These are phyloP conservation scores for Crepidotus variabilis DNA, from an alignment of 768 basidiomycete species.

Conservation along the genomic window DNA sequence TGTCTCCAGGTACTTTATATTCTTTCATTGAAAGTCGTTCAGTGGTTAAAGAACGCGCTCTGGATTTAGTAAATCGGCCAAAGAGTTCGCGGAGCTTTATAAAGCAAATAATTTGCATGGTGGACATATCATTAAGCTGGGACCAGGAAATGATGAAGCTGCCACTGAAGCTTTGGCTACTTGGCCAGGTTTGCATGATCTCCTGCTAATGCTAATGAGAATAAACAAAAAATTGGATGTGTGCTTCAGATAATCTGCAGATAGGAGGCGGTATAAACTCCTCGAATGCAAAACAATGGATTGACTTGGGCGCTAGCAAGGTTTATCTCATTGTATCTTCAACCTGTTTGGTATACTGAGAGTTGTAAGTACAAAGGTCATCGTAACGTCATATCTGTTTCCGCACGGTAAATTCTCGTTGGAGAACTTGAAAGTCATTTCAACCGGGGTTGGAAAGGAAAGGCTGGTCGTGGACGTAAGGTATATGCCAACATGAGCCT, in stretches of 20 bases:
- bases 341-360: constrained; percentile 1
- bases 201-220: no score
- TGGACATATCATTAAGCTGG: constrained; percentile 96
- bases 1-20: constrained; percentile 66
- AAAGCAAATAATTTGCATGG: constrained; percentile 64
- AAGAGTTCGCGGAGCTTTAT: constrained; percentile 80
- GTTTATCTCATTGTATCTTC: constrained; percentile 24
- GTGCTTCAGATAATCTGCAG: constrained; percentile 48
- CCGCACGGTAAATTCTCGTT: constrained; percentile 77
- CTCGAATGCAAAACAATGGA: constrained; percentile 78
- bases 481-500: constrained; percentile 34
- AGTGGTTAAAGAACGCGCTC: not conserved
- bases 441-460: constrained; percentile 72
- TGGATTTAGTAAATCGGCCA: constrained; percentile 62
- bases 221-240: no score
- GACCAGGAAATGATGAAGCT: constrained; percentile 85
- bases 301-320: constrained; percentile 88
- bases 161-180: constrained; percentile 76
- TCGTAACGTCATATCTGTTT: constrained; percentile 97
- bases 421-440: constrained; percentile 62
- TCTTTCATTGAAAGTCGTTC: constrained; percentile 8
- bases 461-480: constrained; percentile 92
- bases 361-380: constrained; percentile 58
- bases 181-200: constrained; percentile 66
- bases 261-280: constrained; percentile 91